phyloP scores from a whole-genome alignment of 495 filamentous ascomycete genomes.

The Hypoxylon intermedium region DNA sequence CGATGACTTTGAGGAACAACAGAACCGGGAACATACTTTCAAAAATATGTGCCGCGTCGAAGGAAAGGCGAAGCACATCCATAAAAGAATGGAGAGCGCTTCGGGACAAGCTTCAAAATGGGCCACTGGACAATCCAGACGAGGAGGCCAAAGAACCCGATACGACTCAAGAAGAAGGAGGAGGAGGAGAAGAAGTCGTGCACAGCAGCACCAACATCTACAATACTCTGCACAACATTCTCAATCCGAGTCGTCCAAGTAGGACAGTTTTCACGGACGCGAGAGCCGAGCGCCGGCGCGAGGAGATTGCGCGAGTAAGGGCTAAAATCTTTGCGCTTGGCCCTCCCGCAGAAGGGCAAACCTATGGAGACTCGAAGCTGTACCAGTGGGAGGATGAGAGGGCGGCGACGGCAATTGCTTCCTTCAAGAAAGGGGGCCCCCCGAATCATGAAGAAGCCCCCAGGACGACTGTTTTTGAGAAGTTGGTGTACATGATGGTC shows the following conservation, averaged over 20 bases:
- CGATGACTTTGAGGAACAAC: no score
- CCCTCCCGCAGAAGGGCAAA: neutral
- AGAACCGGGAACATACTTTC: no score
- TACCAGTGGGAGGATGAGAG: neutral
- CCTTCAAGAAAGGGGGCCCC: neutral
- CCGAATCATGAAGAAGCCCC: neutral
- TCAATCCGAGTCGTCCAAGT: neutral
- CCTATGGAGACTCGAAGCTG: neutral
- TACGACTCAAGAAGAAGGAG: no score
- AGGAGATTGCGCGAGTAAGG: neutral
- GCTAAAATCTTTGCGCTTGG: neutral
- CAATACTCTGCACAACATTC: neutral
- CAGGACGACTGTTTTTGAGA: neutral
- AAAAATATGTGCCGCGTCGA: no score
- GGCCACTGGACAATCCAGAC: no score
- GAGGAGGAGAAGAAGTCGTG: neutral
- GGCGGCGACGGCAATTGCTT: neutral
- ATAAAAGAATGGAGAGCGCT: no score
- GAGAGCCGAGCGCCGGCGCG: conserved; percentile 1
- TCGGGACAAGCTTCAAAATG: no score
- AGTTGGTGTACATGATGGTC: conserved; percentile 24
- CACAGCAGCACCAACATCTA: no score
- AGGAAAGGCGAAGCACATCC: no score
- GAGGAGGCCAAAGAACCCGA: no score
- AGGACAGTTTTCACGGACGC: neutral